Conservation (phyloP, 805 yeast genomes). For the Hanseniaspora valbyensis region DNA sequence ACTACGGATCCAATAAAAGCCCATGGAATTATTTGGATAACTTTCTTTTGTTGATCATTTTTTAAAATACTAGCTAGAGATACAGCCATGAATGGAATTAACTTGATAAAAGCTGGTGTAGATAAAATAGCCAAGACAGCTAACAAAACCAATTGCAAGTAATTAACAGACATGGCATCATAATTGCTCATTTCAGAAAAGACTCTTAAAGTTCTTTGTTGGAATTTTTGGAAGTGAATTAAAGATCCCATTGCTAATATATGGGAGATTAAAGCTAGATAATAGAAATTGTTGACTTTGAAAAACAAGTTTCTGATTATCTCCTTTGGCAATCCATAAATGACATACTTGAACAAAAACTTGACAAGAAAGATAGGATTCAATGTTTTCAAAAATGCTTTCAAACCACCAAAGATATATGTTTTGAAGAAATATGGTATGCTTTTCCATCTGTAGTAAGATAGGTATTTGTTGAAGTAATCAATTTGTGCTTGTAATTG, state of each 20-base stretch:
- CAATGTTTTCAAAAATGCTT: not conserved
- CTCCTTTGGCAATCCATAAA: slow-evolving; percentile 8
- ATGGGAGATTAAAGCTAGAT: not conserved
- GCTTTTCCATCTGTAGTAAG: slow-evolving; percentile 10
- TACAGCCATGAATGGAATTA: not conserved
- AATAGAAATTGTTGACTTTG: slow-evolving; percentile 1
- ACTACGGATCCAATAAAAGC: not conserved
- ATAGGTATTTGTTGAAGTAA: not conserved
- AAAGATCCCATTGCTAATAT: not conserved
- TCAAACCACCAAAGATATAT: not conserved
- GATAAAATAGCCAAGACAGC: not conserved
- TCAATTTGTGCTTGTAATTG: not conserved
- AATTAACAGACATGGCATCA: slow-evolving; percentile 11
- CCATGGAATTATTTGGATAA: not conserved
- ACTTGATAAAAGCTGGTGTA: slow-evolving; percentile 2
- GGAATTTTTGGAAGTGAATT: slow-evolving; percentile 8
- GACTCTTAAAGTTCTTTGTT: slow-evolving; percentile 4
- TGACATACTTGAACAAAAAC: not conserved
- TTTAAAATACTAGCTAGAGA: slow-evolving; percentile 6
- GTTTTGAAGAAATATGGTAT: not conserved
- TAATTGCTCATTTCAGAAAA: slow-evolving; percentile 1
- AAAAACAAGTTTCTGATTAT: not conserved
- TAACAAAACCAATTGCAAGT: not conserved
- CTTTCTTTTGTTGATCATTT: not conserved
- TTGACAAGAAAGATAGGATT: not conserved